Evolutionary conservation across 306 rosid species (phyloP), one percentile per base, ranked within the genome.

Genomic region (Lablab purpureus): DNA sequence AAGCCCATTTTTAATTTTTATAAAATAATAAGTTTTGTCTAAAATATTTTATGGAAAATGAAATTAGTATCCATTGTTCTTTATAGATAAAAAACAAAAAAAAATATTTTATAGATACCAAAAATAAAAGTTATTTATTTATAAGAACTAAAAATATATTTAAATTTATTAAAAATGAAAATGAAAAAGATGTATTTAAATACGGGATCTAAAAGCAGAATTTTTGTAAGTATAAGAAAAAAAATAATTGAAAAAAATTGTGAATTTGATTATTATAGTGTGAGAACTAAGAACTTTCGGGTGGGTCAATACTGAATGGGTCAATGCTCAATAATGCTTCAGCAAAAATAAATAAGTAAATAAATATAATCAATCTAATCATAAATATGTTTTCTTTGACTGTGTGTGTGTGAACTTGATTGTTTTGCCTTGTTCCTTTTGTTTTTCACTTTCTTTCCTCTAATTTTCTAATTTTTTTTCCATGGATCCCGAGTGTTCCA

Each of bases 301-400:
- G 5, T 50, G 6, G 49, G 59, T 19, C 73, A n/a, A n/a, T n/a
- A n/a, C n/a, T n/a, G n/a, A n/a, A n/a, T n/a, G 6, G 49, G 59
- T 19, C 73, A 47, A 36, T 60, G 25, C 37, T 28, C 58, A 62
- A 36, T 60, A 37, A 72, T 37, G 45, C 8, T 19, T 23, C 55
- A 46, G 9, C 14, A 64, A 64, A n/a, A 28, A 6, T 15, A 17
- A 28, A 14, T 2, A 60, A 19, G 0, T 0, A 40, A 62, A 49
- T 5, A 8, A 56, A 45, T 22, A 45, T 12, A 23, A 62, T 11
- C 11, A 51, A 40, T 50, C 47, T 34, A 71, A 72, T 80, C 74
- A 71, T 71, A 47, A 22, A 58, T 25, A 34, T 18, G 4, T 28
- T 15, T 79, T 64, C 28, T 60, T 32, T 8, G 73, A 22, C 17